Evolutionary conservation across 1,139 yeast genomes (phyloP).

Genomic region (Blastobotrys serpentis): DNA sequence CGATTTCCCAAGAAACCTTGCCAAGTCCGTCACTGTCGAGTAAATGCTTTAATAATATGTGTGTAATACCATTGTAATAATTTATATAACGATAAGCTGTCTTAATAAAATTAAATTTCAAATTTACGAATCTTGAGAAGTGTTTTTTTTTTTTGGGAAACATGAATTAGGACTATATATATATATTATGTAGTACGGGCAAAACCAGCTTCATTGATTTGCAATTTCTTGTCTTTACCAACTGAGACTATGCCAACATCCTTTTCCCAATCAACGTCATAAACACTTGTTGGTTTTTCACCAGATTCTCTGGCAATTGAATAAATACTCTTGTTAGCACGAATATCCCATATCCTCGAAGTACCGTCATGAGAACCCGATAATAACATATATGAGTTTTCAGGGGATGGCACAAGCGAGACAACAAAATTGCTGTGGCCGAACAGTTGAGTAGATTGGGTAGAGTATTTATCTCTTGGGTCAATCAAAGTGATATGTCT

Average conservation of each 20-base stretch:
- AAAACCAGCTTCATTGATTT: slow-evolving; percentile 52
- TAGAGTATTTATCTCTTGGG: slow-evolving; percentile 57
- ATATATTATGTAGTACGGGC: neutral
- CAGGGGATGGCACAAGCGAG: slow-evolving; percentile 57
- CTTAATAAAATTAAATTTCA: too few species aligned
- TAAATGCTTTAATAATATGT: slow-evolving; percentile 39
- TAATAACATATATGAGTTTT: slow-evolving; percentile 61
- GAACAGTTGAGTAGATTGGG: slow-evolving; percentile 65
- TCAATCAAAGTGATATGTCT: slow-evolving; percentile 93
- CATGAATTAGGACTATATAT: neutral
- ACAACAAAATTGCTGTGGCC: slow-evolving; percentile 95
- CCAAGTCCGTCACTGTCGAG: slow-evolving; percentile 97
- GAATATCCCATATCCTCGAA: slow-evolving; percentile 91
- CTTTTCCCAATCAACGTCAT: slow-evolving; percentile 81
- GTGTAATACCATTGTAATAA: slow-evolving; percentile 2
- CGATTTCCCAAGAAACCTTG: slow-evolving; percentile 98
- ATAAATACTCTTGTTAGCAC: slow-evolving; percentile 82
- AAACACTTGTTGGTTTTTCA: slow-evolving; percentile 55
- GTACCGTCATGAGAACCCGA: slow-evolving; percentile 96
- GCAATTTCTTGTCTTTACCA: slow-evolving; percentile 90
- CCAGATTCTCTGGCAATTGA: slow-evolving; percentile 71
- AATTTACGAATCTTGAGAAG: neutral
- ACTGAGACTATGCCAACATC: slow-evolving; percentile 86
- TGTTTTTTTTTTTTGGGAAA: slow-evolving; percentile 7
- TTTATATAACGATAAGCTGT: slow-evolving; percentile 6